Conservation (phyloP, 352 stramenopile species). For the Phytophthora agathidicida region DNA sequence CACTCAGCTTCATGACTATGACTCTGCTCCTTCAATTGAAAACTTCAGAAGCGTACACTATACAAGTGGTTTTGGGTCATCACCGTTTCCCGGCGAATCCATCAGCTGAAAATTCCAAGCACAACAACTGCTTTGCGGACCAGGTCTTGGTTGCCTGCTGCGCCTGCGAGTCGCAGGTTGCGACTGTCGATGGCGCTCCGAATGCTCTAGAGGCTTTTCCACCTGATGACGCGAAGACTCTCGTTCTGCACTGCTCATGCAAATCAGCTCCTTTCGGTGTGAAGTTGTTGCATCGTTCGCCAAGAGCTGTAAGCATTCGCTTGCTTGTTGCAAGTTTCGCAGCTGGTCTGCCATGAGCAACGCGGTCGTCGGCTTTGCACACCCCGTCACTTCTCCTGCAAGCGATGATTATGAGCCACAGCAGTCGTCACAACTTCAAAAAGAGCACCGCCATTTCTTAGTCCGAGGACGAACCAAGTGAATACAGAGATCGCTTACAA, state of each 20-base stretch:
- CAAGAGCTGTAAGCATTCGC: slow-evolving; percentile 8
- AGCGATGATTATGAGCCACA: slow-evolving; percentile 7
- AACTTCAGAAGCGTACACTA: no score
- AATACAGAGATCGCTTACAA: no score
- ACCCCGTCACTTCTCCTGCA: not conserved
- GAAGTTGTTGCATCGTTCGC: slow-evolving; percentile 10
- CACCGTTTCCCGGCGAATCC: not conserved
- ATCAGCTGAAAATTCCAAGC: slow-evolving; percentile 10
- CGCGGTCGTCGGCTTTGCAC: not conserved
- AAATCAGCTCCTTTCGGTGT: slow-evolving; percentile 16
- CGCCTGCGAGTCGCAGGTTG: no score
- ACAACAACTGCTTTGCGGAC: slow-evolving; percentile 1
- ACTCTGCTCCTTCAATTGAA: no score
- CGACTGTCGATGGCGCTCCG: not conserved
- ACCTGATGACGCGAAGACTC: slow-evolving; percentile 3
- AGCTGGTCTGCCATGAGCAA: not conserved
- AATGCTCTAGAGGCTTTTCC: slow-evolving; percentile 4
- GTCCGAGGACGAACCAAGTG: not conserved
- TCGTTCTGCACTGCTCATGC: not conserved
- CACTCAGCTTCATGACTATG: no score
- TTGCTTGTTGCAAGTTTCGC: slow-evolving; percentile 3
- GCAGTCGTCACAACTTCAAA: not conserved
- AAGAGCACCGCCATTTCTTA: not conserved
- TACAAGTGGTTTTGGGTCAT: no score
- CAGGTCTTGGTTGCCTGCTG: not conserved